phyloP scores from a whole-genome alignment of 768 basidiomycete genomes.

The Leucosporidium yakuticum region DNA sequence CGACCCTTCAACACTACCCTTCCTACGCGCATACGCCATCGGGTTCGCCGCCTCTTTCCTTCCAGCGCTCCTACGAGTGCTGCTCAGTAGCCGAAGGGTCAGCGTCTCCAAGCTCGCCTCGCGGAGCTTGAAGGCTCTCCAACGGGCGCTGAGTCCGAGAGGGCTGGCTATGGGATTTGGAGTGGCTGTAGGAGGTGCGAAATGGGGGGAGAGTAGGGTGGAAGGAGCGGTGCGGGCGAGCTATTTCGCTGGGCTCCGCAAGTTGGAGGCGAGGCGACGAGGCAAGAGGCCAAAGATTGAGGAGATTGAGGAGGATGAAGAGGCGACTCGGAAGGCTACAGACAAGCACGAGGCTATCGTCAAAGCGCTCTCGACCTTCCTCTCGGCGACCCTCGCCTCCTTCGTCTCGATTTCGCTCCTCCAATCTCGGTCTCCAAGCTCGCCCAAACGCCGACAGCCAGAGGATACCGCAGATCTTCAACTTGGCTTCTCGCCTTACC shows the following conservation, averaged over 20 bases:
- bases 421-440: background rate
- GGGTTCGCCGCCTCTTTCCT: slow-evolving; percentile 15
- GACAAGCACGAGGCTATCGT: slow-evolving; percentile 11
- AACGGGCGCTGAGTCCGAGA: background rate
- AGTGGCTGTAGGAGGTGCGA: slow-evolving; percentile 23
- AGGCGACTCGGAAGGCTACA: slow-evolving; percentile 1
- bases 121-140: background rate
- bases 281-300: background rate
- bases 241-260: background rate
- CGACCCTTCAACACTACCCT: slow-evolving; percentile 27
- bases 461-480: background rate
- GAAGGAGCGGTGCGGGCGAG: slow-evolving; percentile 10
- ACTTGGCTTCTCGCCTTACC: background rate
- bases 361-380: slow-evolving; percentile 13
- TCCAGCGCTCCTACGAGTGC: slow-evolving; percentile 1
- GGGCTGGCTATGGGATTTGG: slow-evolving; percentile 24
- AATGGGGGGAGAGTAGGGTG: slow-evolving; percentile 16
- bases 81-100: background rate
- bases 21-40: slow-evolving; percentile 24
- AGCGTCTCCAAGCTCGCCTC: background rate
- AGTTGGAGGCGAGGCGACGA: background rate
- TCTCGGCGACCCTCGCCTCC: background rate
- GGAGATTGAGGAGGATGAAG: no score
- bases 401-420: slow-evolving; percentile 4
- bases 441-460: background rate